Percentiles rank a stretch among this genome's conserved stretches.
phyloP scores from a whole-genome alignment of 192 early-diverging fungal species.

The Jimgerdemannia lactiflua region DNA sequence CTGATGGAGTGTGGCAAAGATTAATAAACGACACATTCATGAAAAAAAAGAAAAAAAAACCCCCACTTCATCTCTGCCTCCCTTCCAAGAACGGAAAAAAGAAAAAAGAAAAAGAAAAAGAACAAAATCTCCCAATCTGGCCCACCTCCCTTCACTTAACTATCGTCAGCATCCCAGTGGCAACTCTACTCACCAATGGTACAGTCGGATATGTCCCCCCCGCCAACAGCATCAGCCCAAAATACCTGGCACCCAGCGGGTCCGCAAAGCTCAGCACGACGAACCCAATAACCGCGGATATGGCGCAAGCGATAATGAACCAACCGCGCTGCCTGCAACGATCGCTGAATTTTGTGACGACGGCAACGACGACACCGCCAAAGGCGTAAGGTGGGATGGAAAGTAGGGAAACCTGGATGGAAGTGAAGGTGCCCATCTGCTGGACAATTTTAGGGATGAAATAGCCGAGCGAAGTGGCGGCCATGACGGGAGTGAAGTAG shows the following conservation, averaged over 20 bases:
- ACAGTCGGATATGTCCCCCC: constrained; percentile 7
- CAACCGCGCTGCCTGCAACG: background rate
- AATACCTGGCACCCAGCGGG: constrained; percentile 7
- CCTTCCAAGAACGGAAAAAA: no score
- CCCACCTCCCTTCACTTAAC: no score
- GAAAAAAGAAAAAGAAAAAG: no score
- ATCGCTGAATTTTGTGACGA: background rate
- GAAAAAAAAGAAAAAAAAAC: no score
- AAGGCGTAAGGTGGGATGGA: constrained; percentile 4
- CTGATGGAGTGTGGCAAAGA: no score
- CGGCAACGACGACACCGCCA: background rate
- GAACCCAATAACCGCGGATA: constrained; percentile 5
- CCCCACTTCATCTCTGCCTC: no score
- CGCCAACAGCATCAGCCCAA: constrained; percentile 3
- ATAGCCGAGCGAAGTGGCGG: constrained; percentile 4
- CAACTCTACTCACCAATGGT: background rate
- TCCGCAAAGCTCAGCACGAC: constrained; percentile 5
- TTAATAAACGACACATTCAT: no score
- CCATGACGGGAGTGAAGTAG: constrained; percentile 9
- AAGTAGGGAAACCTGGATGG: background rate
- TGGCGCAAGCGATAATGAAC: background rate
- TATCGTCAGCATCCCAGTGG: no score
- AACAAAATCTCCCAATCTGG: no score
- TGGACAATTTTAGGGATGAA: constrained; percentile 14
- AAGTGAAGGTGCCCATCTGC: constrained; percentile 9